Evolutionary conservation across 208 protist species (phyloP).

Genomic region (Novymonas esmeraldas): DNA sequence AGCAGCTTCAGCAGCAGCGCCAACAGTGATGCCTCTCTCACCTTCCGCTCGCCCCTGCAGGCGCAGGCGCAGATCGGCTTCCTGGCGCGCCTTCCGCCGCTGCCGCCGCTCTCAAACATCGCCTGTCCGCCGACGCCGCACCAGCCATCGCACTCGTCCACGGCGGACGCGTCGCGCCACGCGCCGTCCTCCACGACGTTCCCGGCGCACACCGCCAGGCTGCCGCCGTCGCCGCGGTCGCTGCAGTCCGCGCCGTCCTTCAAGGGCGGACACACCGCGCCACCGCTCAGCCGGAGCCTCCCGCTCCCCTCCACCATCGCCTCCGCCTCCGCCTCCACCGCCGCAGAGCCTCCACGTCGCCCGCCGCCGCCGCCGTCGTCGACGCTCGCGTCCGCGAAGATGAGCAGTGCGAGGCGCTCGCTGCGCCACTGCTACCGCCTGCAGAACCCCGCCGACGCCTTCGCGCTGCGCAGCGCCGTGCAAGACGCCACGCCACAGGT

Average conservation of each 20-base stretch:
- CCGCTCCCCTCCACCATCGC: not conserved
- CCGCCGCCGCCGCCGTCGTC: not conserved
- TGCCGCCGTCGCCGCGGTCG: not conserved
- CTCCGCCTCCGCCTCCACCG: not conserved
- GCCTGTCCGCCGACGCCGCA: not conserved
- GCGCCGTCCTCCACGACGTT: not conserved
- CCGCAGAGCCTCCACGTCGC: too few species aligned
- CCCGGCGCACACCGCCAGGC: not conserved
- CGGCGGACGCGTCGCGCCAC: not conserved
- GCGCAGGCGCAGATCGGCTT: not conserved
- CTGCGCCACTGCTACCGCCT: conserved; percentile 53
- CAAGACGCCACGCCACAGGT: not conserved
- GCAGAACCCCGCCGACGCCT: conserved; percentile 38
- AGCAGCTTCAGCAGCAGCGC: not conserved
- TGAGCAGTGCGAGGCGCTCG: not conserved
- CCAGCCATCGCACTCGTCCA: not conserved
- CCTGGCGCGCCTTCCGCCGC: conserved; percentile 2
- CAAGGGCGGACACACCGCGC: not conserved
- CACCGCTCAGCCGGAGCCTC: not conserved
- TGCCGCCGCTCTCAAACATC: not conserved
- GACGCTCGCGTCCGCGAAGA: not conserved
- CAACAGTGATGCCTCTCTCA: not conserved
- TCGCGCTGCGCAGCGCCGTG: conserved; percentile 27
- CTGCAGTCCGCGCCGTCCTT: not conserved
- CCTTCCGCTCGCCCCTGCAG: not conserved